Evolutionary conservation across 176 grass and related monocot species (phyloP).

Genomic region (Avena insularis): DNA sequence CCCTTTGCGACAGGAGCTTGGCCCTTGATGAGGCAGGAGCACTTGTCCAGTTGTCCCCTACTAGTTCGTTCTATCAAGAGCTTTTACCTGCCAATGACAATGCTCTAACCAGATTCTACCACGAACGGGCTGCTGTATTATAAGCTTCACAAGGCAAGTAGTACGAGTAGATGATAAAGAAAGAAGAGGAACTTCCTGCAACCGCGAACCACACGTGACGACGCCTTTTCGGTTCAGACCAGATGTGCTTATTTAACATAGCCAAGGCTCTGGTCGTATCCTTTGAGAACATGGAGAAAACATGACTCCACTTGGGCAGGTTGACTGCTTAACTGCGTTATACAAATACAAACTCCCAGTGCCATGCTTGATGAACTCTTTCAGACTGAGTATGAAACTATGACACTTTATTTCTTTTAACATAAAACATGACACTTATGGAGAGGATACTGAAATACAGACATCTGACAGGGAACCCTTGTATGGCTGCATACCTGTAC

Average conservation of each 20-base stretch:
- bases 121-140: background rate
- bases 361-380: background rate
- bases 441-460: background rate
- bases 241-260: background rate
- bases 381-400: background rate
- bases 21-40: background rate
- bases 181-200: constrained; percentile 18
- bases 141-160: constrained; percentile 9
- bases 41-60: background rate
- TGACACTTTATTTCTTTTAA: background rate
- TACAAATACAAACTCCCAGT: background rate
- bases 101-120: background rate
- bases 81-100: background rate
- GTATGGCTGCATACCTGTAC: background rate
- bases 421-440: constrained; percentile 11
- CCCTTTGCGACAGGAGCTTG: background rate
- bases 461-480: no score
- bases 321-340: background rate
- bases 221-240: background rate
- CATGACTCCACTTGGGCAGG: background rate
- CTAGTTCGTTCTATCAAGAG: background rate
- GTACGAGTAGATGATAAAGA: constrained; percentile 33
- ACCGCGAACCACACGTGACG: constrained; percentile 1
- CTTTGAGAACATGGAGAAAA: background rate
- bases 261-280: background rate